Conservation (phyloP, 1,139 yeast species). For the Suhomyces bokatorum region DNA sequence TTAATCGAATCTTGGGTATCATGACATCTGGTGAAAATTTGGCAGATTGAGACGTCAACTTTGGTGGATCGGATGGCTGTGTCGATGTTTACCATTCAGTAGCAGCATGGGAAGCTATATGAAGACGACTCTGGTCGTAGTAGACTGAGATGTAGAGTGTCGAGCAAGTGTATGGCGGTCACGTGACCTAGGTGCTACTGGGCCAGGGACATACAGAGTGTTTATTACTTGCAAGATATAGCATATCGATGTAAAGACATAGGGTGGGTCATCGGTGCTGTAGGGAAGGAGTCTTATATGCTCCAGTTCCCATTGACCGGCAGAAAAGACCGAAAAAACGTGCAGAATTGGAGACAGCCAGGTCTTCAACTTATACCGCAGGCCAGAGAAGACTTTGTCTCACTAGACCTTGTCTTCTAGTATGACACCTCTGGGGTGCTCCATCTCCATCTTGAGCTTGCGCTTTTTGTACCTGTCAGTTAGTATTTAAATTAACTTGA, state of each 20-base stretch:
- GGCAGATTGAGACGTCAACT: background rate
- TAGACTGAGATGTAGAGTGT: background rate
- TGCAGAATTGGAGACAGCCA: too few relatives aligned
- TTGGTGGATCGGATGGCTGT: background rate
- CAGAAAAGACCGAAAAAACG: too few relatives aligned
- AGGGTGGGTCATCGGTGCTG: too few relatives aligned
- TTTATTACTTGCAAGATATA: too few relatives aligned
- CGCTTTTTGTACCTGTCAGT: background rate
- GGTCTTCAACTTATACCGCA: too few relatives aligned
- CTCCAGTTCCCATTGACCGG: too few relatives aligned
- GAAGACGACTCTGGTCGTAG: slow-evolving; percentile 1
- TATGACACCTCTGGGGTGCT: background rate
- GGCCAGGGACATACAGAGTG: too few relatives aligned
- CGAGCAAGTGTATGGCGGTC: background rate
- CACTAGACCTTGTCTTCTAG: background rate
- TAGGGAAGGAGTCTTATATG: too few relatives aligned
- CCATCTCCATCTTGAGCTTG: background rate
- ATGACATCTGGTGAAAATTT: slow-evolving; percentile 6
- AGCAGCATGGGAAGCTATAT: background rate
- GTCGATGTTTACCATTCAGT: background rate
- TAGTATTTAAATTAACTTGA: too few relatives aligned
- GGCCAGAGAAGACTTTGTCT: background rate
- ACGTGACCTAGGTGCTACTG: background rate
- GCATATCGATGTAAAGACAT: too few relatives aligned
- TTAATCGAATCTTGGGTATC: slow-evolving; percentile 17